Percentiles rank a stretch among this genome's conserved stretches.
phyloP scores from a whole-genome alignment of 108 stramenopile species.

The Tribonema minus region DNA sequence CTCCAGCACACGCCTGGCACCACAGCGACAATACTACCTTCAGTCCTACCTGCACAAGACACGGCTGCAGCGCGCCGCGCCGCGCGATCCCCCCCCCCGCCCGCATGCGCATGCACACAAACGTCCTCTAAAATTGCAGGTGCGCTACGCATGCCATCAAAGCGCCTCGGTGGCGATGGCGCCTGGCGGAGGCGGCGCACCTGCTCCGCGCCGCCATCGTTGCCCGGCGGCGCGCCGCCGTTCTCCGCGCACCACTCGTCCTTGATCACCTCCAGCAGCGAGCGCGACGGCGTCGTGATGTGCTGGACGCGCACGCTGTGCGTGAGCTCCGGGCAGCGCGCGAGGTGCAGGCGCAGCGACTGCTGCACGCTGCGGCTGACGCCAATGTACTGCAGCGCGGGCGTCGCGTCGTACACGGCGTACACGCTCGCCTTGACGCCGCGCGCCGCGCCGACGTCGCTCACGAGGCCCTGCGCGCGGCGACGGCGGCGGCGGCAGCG shows the following conservation, averaged over 20 bases:
- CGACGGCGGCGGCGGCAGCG: too few relatives aligned
- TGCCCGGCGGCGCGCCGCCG: slow-evolving; percentile 18
- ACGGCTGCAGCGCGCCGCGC: too few relatives aligned
- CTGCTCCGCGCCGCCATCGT: slow-evolving; percentile 16
- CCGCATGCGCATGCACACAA: too few relatives aligned
- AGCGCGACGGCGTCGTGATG: slow-evolving; percentile 32
- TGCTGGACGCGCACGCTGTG: slow-evolving; percentile 17
- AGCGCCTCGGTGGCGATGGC: too few relatives aligned
- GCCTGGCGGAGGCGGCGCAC: slow-evolving; percentile 9
- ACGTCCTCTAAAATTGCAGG: too few relatives aligned
- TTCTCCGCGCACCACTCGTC: too few relatives aligned
- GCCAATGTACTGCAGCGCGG: slow-evolving; percentile 26
- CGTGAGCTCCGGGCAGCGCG: slow-evolving; percentile 21
- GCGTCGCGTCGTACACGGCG: slow-evolving; percentile 39
- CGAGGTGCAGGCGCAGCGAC: slow-evolving; percentile 29
- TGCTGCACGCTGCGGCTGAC: slow-evolving; percentile 35
- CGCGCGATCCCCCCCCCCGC: too few relatives aligned
- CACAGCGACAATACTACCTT: too few relatives aligned
- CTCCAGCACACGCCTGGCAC: too few relatives aligned
- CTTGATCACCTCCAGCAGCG: slow-evolving; percentile 36
- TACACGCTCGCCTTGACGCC: slow-evolving; percentile 45
- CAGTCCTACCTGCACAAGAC: too few relatives aligned
- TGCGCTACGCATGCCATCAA: too few relatives aligned
- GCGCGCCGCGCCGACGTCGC: not conserved
- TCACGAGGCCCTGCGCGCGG: too few relatives aligned